Conservation (phyloP, 2,329 filamentous ascomycete genomes). For the Grosmannia clavigera region DNA sequence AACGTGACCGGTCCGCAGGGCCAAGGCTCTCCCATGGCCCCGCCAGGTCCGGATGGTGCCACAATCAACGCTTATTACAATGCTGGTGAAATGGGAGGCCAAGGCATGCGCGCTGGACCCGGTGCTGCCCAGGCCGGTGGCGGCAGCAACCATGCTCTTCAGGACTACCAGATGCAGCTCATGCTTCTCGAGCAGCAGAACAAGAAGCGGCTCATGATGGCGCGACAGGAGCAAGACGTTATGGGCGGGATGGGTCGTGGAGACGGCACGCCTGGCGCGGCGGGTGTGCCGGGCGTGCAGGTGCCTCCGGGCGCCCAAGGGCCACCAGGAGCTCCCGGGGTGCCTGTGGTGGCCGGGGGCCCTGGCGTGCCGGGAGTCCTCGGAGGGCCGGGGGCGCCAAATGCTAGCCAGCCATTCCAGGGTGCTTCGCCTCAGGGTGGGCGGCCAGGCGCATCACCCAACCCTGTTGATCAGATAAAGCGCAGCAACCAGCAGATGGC, state of each 20-base stretch:
- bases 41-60: constrained; percentile 54
- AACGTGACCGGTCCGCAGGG: constrained; percentile 58
- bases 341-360: constrained; percentile 37
- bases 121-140: constrained; percentile 34
- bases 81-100: constrained; percentile 43
- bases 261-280: not conserved
- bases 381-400: constrained; percentile 38
- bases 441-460: constrained; percentile 61
- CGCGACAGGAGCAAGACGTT: constrained; percentile 64
- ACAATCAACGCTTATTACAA: constrained; percentile 51
- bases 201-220: constrained; percentile 76
- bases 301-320: not conserved
- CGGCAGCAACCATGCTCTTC: constrained; percentile 65
- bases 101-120: constrained; percentile 45
- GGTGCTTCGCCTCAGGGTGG: constrained; percentile 59
- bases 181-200: constrained; percentile 78
- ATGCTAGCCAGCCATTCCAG: constrained; percentile 47
- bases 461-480: constrained; percentile 68
- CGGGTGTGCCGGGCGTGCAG: not conserved
- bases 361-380: constrained; percentile 30
- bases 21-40: constrained; percentile 76
- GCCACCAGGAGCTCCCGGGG: constrained; percentile 16
- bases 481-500: constrained; percentile 64
- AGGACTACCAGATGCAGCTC: constrained; percentile 82
- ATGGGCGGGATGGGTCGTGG: constrained; percentile 28